Evolutionary conservation across 2,329 filamentous ascomycete species (phyloP).

Genomic region (Neofusicoccum cordaticola): DNA sequence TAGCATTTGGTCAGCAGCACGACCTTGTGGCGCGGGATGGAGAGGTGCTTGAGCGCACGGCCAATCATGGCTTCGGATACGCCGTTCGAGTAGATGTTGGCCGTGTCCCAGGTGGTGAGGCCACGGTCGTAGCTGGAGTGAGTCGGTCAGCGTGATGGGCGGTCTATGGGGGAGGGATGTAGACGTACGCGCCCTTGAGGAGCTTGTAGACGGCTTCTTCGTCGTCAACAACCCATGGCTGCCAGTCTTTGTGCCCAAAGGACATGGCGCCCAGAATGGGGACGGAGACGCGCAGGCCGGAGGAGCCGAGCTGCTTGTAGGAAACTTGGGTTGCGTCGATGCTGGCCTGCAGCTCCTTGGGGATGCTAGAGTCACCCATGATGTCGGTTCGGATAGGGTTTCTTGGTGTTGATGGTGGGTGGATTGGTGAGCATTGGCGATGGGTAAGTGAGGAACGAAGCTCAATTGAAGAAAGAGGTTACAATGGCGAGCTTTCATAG

Average conservation of each 20-base stretch:
- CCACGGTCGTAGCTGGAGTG: slow-evolving; percentile 40
- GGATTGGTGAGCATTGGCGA: too few relatives aligned
- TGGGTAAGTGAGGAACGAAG: too few relatives aligned
- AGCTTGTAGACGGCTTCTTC: neutral
- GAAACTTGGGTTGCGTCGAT: slow-evolving; percentile 18
- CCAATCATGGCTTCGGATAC: slow-evolving; percentile 30
- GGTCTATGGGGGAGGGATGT: neutral
- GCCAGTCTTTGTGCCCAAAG: slow-evolving; percentile 43
- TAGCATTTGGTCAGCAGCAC: slow-evolving; percentile 41
- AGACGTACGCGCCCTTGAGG: neutral
- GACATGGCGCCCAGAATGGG: slow-evolving; percentile 58
- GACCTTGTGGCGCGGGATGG: slow-evolving; percentile 30
- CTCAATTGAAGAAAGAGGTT: too few relatives aligned
- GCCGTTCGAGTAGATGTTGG: slow-evolving; percentile 27
- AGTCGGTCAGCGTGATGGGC: neutral
- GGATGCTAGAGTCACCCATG: too few relatives aligned
- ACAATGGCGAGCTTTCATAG: too few relatives aligned
- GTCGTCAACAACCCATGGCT: slow-evolving; percentile 42
- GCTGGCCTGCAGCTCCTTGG: slow-evolving; percentile 13
- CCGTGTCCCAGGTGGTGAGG: slow-evolving; percentile 37
- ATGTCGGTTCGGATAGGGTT: too few relatives aligned
- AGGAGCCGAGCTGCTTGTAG: slow-evolving; percentile 52
- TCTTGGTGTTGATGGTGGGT: too few relatives aligned
- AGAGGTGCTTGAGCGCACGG: slow-evolving; percentile 25
- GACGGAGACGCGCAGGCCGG: slow-evolving; percentile 56